phyloP scores from a whole-genome alignment of 441 rosid genomes.

The Metrosideros polymorpha region DNA sequence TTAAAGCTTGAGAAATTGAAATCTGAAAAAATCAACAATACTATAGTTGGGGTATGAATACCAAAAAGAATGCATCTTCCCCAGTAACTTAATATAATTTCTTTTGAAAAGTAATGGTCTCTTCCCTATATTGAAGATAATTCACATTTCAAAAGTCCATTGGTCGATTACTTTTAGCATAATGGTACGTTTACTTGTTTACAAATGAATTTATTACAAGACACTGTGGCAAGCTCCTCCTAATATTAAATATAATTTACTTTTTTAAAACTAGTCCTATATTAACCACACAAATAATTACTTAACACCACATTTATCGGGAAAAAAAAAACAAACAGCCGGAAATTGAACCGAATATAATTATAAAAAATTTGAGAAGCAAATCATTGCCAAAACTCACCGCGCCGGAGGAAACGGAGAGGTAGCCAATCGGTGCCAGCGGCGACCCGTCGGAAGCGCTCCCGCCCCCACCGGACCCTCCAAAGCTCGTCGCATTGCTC shows the following conservation, averaged over 20 bases:
- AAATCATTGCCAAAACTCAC: neutral
- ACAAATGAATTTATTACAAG: neutral
- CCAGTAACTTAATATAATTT: neutral
- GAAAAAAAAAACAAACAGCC: neutral
- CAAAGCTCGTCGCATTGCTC: neutral
- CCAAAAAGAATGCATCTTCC: neutral
- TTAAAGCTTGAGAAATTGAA: neutral
- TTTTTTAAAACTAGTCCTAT: neutral
- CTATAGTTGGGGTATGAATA: neutral
- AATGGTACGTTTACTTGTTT: neutral
- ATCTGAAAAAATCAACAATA: neutral
- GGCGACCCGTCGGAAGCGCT: neutral
- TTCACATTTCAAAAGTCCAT: neutral
- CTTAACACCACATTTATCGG: no score
- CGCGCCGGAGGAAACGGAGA: constrained; percentile 4
- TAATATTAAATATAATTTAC: neutral
- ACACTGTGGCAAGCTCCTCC: neutral
- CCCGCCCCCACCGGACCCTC: neutral
- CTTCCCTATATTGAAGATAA: neutral
- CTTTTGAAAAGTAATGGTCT: no score
- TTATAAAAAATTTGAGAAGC: neutral
- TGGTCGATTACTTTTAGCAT: neutral
- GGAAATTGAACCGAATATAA: neutral
- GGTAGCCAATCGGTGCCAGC: neutral
- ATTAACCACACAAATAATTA: neutral